Base-by-base conservation (phyloP, 2,329 filamentous ascomycete species). In the Colletotrichum horii region DNA sequence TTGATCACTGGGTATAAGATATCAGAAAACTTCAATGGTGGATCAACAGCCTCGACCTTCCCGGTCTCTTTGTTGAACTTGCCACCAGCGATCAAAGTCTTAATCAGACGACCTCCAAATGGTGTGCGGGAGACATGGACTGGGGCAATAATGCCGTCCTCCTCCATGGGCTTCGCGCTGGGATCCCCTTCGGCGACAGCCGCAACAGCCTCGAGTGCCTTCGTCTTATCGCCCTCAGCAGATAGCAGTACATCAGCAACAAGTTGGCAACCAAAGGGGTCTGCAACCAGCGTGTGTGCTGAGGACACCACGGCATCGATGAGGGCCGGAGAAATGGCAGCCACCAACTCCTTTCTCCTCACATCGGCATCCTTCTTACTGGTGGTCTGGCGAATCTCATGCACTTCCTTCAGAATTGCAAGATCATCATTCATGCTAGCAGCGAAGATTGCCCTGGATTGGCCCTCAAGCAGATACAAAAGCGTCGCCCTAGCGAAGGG, bases 301-400 rank as follows among this genome's bases (percentile, higher is more conserved):
- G 93, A 91, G 3, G 91, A 88, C 2, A 91, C 89, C 75, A 98
- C 93, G 52, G 95, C 91, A 58, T 92, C 90, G 34, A 99, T 89
- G 4, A 98, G 87, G 34, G 93, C 90, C 3, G 94, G 92, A 2
- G 95, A 96, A 32, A 98, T 87, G 14, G 92, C 90, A 75, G 92
- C 91, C 26, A 95, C 88, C 56, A 99, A 88, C 83, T 98, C 97
- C 79, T 91, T 89, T 74, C 94, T 92, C 75, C 97, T 92, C 26
- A 90, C 85, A 70, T 94, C 93, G 1, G 95, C 89, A 73, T 98
- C 95, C 85, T 99, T 99, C 87, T 98, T 99, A 78, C 95, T 98
- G 3, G 96, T 98, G 16, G 90, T 93, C 79, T 93, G 91, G 70
- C 97, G 93, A 77, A 98, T 94, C 71, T 92, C 91, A 81, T 95